A percentile compares a stretch with the other conserved stretches of the same genome.
Evolutionary conservation across 1,139 yeast genomes (phyloP).

Genomic region (Schwanniomyces etchellsii): DNA sequence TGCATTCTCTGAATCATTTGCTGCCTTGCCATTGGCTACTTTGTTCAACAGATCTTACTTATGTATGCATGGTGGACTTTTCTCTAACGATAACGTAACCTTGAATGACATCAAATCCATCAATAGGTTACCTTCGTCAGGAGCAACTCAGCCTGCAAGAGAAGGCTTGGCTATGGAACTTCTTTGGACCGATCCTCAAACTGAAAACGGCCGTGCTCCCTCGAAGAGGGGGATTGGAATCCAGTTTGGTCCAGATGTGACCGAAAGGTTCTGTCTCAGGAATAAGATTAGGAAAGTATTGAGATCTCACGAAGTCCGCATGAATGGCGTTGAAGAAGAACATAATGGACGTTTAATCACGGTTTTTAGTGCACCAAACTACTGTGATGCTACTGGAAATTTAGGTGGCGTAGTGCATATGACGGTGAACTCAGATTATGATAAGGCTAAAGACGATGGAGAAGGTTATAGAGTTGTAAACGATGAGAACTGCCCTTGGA

Average conservation of each 20-base stretch:
- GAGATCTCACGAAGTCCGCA: conserved; percentile 92
- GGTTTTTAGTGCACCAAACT: conserved; percentile 95
- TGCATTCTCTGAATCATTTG: conserved; percentile 83
- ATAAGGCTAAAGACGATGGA: conserved; percentile 29
- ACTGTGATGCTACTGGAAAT: conserved; percentile 90
- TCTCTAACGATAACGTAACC: conserved; percentile 69
- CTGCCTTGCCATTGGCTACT: conserved; percentile 81
- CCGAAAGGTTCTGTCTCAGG: conserved; percentile 65
- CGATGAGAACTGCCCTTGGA: conserved; percentile 44
- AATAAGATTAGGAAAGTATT: conserved; percentile 76
- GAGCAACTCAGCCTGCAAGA: conserved; percentile 74
- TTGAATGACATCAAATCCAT: conserved; percentile 68
- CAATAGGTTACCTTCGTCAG: conserved; percentile 56
- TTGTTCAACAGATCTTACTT: conserved; percentile 71
- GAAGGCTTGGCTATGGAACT: conserved; percentile 95
- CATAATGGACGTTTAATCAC: conserved; percentile 84
- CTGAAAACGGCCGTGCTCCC: conserved; percentile 69
- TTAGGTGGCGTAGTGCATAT: conserved; percentile 81
- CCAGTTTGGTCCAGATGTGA: conserved; percentile 95
- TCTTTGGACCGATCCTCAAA: conserved; percentile 96
- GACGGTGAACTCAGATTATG: conserved; percentile 29
- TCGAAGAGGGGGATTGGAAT: conserved; percentile 94
- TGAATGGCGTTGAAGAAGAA: conserved; percentile 84
- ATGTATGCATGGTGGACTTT: conserved; percentile 94
- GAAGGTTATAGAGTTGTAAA: conserved; percentile 48